Conservation (phyloP, 2,329 filamentous ascomycete species). For the Pleoardoris graminearum region DNA sequence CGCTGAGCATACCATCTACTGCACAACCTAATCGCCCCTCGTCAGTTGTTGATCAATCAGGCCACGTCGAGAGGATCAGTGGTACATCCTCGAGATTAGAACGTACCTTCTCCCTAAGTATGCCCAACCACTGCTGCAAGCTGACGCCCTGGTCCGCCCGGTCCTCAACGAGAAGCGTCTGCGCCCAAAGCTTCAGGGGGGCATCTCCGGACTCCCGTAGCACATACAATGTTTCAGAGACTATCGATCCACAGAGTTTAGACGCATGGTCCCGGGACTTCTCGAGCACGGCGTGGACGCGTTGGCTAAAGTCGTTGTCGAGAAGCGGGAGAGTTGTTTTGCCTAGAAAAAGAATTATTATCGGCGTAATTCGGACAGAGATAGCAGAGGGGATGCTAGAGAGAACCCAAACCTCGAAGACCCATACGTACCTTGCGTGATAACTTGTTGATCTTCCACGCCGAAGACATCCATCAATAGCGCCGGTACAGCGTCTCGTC, state of each 20-base stretch:
- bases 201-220: conserved; percentile 96
- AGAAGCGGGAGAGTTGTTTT: conserved; percentile 85
- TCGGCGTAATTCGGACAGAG: background rate
- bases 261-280: conserved; percentile 89
- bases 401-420: too few species aligned
- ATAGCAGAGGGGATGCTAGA: background rate
- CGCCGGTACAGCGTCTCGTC: conserved; percentile 88
- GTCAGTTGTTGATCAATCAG: conserved; percentile 21
- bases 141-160: conserved; percentile 92
- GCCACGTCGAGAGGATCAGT: conserved; percentile 25
- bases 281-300: conserved; percentile 71
- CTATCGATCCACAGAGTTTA: conserved; percentile 91
- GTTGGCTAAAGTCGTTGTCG: conserved; percentile 96
- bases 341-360: conserved; percentile 41
- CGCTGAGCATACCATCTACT: too few species aligned
- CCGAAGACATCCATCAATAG: conserved; percentile 90
- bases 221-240: conserved; percentile 88
- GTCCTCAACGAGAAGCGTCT: conserved; percentile 93
- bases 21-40: conserved; percentile 37
- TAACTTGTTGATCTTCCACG: conserved; percentile 75
- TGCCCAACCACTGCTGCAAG: conserved; percentile 89
- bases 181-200: conserved; percentile 92
- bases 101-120: conserved; percentile 89
- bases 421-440: conserved; percentile 67
- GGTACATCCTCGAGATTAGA: conserved; percentile 17